These are phyloP conservation scores for Schizophyllum commune DNA, from an alignment of 1,284 basidiomycete species.

Conservation along the genomic window DNA sequence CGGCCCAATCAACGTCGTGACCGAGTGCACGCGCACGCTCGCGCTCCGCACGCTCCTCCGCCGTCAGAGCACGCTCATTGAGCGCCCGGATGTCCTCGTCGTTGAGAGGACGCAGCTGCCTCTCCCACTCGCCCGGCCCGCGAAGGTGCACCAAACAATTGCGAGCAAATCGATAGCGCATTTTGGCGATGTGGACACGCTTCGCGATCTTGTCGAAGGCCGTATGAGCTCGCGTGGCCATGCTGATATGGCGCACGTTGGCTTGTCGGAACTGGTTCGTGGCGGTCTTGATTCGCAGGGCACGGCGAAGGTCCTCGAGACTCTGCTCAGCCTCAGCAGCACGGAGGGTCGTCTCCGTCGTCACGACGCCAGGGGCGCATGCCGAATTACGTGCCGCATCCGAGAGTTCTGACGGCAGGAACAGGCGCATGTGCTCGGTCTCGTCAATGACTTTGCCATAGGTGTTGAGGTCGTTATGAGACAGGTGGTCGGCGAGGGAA, in stretches of 20 bases:
- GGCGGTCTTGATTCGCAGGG: neutral
- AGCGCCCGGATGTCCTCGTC: conserved; percentile 7
- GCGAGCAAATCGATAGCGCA: conserved; percentile 6
- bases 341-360: no score
- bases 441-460: no score
- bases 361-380: no score
- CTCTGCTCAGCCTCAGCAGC: no score
- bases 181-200: conserved; percentile 1
- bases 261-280: neutral
- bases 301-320: no score
- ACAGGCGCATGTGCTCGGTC: no score
- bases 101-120: neutral
- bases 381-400: no score
- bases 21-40: neutral
- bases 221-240: conserved; percentile 19
- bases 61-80: conserved; percentile 6
- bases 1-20: neutral
- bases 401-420: no score
- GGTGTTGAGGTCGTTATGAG: no score
- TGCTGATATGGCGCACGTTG: conserved; percentile 15
- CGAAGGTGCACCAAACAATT: neutral
- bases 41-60: conserved; percentile 3
- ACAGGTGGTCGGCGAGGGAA: no score
- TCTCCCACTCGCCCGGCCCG: conserved; percentile 6
- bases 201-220: conserved; percentile 1